Evolutionary conservation across 306 rosid species (phyloP).

Genomic region (Vicia sativa): DNA sequence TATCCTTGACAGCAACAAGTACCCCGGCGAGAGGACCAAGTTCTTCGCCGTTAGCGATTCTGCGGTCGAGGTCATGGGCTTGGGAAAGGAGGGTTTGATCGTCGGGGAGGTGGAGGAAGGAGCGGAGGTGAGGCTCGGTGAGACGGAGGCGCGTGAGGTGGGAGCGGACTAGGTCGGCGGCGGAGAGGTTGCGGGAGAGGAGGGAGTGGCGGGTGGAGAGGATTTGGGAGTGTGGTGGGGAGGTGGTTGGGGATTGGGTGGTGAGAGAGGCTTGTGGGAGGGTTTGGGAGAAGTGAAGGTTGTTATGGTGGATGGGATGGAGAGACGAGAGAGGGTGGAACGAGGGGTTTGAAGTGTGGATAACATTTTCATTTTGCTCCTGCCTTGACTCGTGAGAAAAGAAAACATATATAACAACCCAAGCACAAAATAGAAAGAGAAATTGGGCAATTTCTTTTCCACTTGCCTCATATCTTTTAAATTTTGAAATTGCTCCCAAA

Average conservation of each 20-base stretch:
- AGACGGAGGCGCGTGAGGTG: constrained; percentile 69
- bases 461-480: too few relatives aligned
- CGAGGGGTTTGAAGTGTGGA: constrained; percentile 82
- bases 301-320: constrained; percentile 31
- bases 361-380: constrained; percentile 50
- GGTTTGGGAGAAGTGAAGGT: constrained; percentile 46
- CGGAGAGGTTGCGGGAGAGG: constrained; percentile 68
- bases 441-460: too few relatives aligned
- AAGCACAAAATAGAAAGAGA: too few relatives aligned
- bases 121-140: constrained; percentile 71
- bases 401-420: neutral
- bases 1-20: constrained; percentile 85
- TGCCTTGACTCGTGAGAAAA: too few relatives aligned
- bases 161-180: constrained; percentile 63
- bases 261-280: constrained; percentile 51
- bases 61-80: constrained; percentile 60
- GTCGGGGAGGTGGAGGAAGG: constrained; percentile 83
- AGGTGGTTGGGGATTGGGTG: constrained; percentile 44
- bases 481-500: too few relatives aligned
- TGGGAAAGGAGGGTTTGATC: constrained; percentile 46
- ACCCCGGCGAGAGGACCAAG: constrained; percentile 86
- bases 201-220: constrained; percentile 78
- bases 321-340: constrained; percentile 55
- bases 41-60: constrained; percentile 56
- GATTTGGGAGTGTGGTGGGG: constrained; percentile 70